phyloP scores from a whole-genome alignment of 805 yeast genomes.

The Metschnikowia matae region DNA sequence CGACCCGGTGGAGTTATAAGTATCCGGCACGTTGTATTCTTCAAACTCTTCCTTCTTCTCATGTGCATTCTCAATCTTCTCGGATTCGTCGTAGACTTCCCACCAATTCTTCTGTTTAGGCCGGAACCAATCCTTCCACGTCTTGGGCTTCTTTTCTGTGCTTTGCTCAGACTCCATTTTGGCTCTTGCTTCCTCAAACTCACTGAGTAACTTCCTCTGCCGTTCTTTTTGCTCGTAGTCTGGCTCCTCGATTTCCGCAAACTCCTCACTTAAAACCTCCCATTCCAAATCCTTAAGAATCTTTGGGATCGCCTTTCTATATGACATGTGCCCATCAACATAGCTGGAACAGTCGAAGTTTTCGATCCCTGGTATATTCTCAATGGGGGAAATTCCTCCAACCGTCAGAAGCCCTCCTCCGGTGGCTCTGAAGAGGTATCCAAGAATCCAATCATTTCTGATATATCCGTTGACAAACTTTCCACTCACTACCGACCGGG shows the following conservation, averaged over 20 bases:
- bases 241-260: slow-evolving; percentile 93
- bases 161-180: slow-evolving; percentile 47
- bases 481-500: slow-evolving; percentile 85
- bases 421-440: slow-evolving; percentile 91
- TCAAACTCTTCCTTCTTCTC: slow-evolving; percentile 7
- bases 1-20: slow-evolving; percentile 12
- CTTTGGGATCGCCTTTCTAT: slow-evolving; percentile 88
- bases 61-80: slow-evolving; percentile 1
- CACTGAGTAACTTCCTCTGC: slow-evolving; percentile 75
- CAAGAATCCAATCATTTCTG: slow-evolving; percentile 91
- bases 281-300: slow-evolving; percentile 66
- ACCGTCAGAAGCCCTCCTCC: slow-evolving; percentile 91
- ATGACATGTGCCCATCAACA: slow-evolving; percentile 97
- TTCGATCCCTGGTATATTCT: slow-evolving; percentile 59
- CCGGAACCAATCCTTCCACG: slow-evolving; percentile 48
- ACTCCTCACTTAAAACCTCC: slow-evolving; percentile 84
- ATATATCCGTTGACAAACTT: slow-evolving; percentile 87
- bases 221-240: slow-evolving; percentile 84
- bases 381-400: slow-evolving; percentile 81
- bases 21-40: slow-evolving; percentile 14
- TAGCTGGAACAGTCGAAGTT: slow-evolving; percentile 82
- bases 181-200: slow-evolving; percentile 81
- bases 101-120: slow-evolving; percentile 55
- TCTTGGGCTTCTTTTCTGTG: slow-evolving; percentile 30
- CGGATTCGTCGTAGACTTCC: slow-evolving; percentile 44